A percentile compares a stretch with the other conserved stretches of the same genome.
These are phyloP conservation scores for Coemansia sp. DNA, from an alignment of 192 early-diverging fungal species.

Conservation along the genomic window DNA sequence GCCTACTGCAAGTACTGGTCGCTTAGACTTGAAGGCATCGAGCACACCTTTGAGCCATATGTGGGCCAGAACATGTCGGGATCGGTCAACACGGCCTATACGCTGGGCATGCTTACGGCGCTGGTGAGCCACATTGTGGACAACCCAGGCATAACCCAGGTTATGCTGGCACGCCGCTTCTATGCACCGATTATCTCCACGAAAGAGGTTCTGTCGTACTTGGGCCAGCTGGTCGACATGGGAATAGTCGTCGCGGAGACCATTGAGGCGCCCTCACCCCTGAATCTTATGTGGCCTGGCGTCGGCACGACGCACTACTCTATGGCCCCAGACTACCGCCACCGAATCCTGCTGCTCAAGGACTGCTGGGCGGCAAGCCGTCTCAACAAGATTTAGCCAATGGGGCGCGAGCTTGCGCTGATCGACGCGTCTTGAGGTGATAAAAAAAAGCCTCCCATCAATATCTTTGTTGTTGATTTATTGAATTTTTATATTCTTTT, in stretches of 20 bases:
- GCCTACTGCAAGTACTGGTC: conserved; percentile 27
- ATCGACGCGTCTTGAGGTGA: background rate
- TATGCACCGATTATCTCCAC: conserved; percentile 33
- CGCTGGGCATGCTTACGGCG: conserved; percentile 15
- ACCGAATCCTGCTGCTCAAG: background rate
- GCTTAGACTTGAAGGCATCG: background rate
- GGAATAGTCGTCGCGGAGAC: conserved; percentile 14
- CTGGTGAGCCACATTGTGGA: conserved; percentile 24
- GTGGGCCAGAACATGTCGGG: conserved; percentile 36
- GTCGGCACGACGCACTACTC: conserved; percentile 20
- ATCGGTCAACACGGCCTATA: conserved; percentile 14
- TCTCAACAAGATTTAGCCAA: background rate
- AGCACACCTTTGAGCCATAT: conserved; percentile 13
- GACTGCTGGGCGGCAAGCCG: background rate
- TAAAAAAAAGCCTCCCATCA: background rate
- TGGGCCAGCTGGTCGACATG: conserved; percentile 19
- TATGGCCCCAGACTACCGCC: conserved; percentile 11
- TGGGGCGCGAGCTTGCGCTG: background rate
- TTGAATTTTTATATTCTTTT: conserved; percentile 7
- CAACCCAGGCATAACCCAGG: conserved; percentile 34
- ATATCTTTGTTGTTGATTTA: conserved; percentile 7
- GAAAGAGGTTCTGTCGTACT: conserved; percentile 23
- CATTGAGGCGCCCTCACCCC: background rate
- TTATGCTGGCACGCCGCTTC: conserved; percentile 26
- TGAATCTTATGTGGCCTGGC: background rate